Evolutionary conservation across 768 basidiomycete species (phyloP), one percentile per base, ranked within the genome.

Genomic region (Suillus subalutaceus): DNA sequence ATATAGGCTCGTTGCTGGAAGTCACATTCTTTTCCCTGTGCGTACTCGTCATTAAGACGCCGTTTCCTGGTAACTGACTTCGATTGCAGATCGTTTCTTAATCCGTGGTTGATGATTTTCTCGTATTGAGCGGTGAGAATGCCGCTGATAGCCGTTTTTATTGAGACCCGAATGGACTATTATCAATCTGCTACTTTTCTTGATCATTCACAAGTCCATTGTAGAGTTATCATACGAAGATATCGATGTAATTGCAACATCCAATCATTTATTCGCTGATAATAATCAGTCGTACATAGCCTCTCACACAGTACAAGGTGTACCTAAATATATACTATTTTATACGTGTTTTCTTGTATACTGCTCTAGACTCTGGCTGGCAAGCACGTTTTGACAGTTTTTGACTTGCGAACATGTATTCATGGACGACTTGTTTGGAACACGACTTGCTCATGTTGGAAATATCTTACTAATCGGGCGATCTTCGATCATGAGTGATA

Each of bases 51-150:
- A 37, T 60, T 48, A 57, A 56, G 55, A 40, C n/a, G 32, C 50
- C 16, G 26, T 30, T 60, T 20, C 9, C 63, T 8, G 32, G 52
- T 63, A n/a, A 30, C 66, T 69, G 38, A 26, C 44, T 61, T 37
- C 37, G 18, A n/a, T 37, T 48, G 35, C 70, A 91, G 84, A 90
- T 96, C 64, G 88, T 94, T n/a, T 23, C 84, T 96, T 50, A 96
- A 96, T 70, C 94, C 93, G 1, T 93, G 90, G 90, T 79, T 94
- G 63, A 92, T 93, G 90, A 91, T 93, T 55, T 94, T 94, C 78
- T 89, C 88, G 0, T 86, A 85, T 30, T 75, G 64, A 78, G 60
- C 26, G 35, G 26, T 16, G 37, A 16, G n/a, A 38, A 38, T 6
- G 8, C 20, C 2, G 7, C 56, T 38, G n/a, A 23, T 18, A 16